These are phyloP conservation scores for Cryptococcus neoformans DNA, from an alignment of 1,284 basidiomycete species.

Conservation along the genomic window DNA sequence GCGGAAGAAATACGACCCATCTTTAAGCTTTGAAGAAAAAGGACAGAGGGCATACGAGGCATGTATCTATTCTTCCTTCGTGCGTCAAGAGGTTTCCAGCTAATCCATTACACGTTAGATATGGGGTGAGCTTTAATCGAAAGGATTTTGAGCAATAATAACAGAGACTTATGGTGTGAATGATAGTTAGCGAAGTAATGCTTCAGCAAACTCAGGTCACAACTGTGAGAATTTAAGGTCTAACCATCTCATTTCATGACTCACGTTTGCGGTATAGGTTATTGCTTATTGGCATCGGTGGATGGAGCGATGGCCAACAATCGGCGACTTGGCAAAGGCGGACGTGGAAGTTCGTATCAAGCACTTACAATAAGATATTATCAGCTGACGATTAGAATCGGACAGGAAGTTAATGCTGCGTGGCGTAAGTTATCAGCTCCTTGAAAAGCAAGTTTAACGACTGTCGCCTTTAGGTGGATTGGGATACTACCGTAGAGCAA, in stretches of 20 bases:
- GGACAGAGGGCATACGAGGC: slow-evolving; percentile 50
- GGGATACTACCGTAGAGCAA: slow-evolving; percentile 87
- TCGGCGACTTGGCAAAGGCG: slow-evolving; percentile 68
- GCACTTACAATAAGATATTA: not conserved
- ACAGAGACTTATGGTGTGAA: not conserved
- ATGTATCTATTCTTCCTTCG: slow-evolving; percentile 10
- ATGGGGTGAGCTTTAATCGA: slow-evolving; percentile 19
- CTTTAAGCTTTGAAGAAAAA: slow-evolving; percentile 30
- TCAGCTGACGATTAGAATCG: not conserved
- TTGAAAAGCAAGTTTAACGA: not conserved
- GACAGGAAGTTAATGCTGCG: slow-evolving; percentile 65
- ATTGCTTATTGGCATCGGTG: slow-evolving; percentile 84
- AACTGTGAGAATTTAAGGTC: slow-evolving; percentile 54
- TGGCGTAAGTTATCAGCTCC: slow-evolving; percentile 57
- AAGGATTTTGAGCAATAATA: not conserved
- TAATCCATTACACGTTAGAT: slow-evolving; percentile 11
- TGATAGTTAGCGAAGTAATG: slow-evolving; percentile 91
- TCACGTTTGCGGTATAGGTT: slow-evolving; percentile 40
- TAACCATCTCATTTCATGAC: not conserved
- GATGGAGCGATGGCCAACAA: slow-evolving; percentile 81
- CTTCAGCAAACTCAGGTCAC: slow-evolving; percentile 87
- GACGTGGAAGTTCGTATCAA: slow-evolving; percentile 58
- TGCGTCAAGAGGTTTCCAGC: not conserved
- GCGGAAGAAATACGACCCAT: slow-evolving; percentile 39
- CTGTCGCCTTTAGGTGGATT: slow-evolving; percentile 53